Conservation (phyloP, 495 filamentous ascomycete species). For the Aspergillus ostianus region DNA sequence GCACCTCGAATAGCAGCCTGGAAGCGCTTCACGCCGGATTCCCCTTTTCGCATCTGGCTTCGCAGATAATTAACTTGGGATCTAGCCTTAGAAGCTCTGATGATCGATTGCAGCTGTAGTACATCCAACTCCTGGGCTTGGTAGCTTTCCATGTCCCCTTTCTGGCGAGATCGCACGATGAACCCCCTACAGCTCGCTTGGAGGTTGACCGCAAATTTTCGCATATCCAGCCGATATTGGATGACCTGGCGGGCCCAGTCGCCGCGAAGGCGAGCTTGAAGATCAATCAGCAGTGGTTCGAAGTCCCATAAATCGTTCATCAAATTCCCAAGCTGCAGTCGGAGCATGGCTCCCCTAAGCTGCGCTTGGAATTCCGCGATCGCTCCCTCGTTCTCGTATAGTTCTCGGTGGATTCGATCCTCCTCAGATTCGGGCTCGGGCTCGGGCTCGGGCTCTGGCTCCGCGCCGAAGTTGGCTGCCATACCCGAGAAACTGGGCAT, state of each 20-base stretch:
- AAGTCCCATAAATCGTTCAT: conserved; percentile 93
- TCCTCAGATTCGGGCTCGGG: conserved; percentile 82
- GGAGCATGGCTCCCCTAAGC: conserved; percentile 74
- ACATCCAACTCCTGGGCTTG: conserved; percentile 69
- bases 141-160: conserved; percentile 62
- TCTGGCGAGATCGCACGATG: conserved; percentile 64
- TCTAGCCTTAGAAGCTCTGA: conserved; percentile 74
- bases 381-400: conserved; percentile 67
- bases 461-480: conserved; percentile 92
- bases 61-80: conserved; percentile 62
- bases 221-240: conserved; percentile 77
- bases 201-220: conserved; percentile 67
- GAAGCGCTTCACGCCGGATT: conserved; percentile 55
- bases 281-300: conserved; percentile 71
- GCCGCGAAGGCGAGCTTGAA: conserved; percentile 83
- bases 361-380: conserved; percentile 84
- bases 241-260: conserved; percentile 74
- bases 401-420: conserved; percentile 80
- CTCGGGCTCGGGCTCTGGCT: conserved; percentile 61
- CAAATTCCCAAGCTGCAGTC: conserved; percentile 71
- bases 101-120: conserved; percentile 77
- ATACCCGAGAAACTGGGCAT: conserved; percentile 99
- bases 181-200: conserved; percentile 82
- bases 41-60: conserved; percentile 56
- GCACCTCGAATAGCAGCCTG: conserved; percentile 63